These are phyloP conservation scores for Hirschfeldia incana DNA, from an alignment of 345 rosid genomes.

Conservation along the genomic window DNA sequence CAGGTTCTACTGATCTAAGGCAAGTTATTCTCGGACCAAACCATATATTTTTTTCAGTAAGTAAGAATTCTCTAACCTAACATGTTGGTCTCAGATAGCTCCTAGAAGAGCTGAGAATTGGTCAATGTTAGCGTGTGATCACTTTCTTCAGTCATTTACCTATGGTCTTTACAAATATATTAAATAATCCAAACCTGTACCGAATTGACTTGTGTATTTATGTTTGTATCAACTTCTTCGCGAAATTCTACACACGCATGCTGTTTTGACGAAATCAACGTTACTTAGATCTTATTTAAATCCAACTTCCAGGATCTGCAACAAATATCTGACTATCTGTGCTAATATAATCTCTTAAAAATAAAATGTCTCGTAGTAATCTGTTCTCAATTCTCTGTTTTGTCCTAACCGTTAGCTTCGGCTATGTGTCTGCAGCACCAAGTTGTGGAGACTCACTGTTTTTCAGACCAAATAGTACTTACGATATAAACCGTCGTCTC, in stretches of 20 bases:
- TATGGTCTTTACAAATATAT: neutral
- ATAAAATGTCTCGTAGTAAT: neutral
- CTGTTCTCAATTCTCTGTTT: neutral
- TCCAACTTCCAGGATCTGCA: neutral
- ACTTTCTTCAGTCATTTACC: neutral
- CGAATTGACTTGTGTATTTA: neutral
- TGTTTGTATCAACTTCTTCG: neutral
- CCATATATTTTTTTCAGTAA: neutral
- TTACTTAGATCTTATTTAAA: neutral
- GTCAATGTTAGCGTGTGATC: neutral
- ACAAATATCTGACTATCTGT: neutral
- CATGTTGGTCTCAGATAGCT: neutral
- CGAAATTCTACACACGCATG: neutral
- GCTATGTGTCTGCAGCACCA: neutral
- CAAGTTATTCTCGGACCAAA: neutral
- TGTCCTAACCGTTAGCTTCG: neutral
- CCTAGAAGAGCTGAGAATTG: neutral
- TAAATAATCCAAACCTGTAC: neutral
- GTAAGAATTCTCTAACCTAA: neutral
- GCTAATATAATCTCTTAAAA: neutral
- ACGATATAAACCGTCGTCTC: neutral
- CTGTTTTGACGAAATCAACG: conserved; percentile 2
- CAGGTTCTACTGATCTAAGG: neutral
- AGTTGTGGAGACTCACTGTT: neutral
- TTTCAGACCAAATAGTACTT: neutral